These are phyloP conservation scores for Neocatenulostroma microsporum DNA, from an alignment of 2,329 filamentous ascomycete genomes.

Conservation along the genomic window DNA sequence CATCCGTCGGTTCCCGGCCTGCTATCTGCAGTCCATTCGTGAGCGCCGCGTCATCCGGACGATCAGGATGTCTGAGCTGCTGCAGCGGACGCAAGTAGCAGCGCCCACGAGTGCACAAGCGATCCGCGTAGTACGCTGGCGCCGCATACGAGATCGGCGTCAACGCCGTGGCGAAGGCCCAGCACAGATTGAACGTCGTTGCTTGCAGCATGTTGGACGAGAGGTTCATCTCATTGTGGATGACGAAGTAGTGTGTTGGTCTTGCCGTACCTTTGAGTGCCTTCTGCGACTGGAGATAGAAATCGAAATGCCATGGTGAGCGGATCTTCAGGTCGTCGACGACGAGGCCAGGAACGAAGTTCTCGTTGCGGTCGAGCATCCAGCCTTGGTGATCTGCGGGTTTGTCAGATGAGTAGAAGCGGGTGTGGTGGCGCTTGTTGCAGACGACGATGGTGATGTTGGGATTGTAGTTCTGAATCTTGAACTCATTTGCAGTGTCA, in stretches of 20 bases:
- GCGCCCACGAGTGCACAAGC: constrained; percentile 14
- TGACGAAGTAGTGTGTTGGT: constrained; percentile 13
- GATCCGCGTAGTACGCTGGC: constrained; percentile 32
- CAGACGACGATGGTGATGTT: constrained; percentile 30
- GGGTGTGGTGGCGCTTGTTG: constrained; percentile 35
- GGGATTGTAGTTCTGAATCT: not conserved
- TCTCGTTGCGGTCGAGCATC: constrained; percentile 8
- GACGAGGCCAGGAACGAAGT: constrained; percentile 12
- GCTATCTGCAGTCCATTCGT: no score
- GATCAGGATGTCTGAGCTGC: no score
- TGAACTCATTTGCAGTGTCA: not conserved
- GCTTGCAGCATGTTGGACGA: constrained; percentile 12
- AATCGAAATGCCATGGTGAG: constrained; percentile 12
- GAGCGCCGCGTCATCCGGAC: no score
- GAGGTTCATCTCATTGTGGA: constrained; percentile 6
- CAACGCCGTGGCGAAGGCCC: constrained; percentile 25
- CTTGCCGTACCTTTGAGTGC: constrained; percentile 11
- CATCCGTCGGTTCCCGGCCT: no score
- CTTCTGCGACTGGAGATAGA: constrained; percentile 17
- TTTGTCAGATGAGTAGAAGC: constrained; percentile 34
- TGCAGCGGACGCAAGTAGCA: no score
- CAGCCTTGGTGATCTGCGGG: no score
- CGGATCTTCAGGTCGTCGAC: constrained; percentile 13
- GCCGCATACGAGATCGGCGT: constrained; percentile 27
- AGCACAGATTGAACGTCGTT: constrained; percentile 26